These are phyloP conservation scores for Forsythia suspensa DNA, from an alignment of 257 asterid species.

Conservation along the genomic window DNA sequence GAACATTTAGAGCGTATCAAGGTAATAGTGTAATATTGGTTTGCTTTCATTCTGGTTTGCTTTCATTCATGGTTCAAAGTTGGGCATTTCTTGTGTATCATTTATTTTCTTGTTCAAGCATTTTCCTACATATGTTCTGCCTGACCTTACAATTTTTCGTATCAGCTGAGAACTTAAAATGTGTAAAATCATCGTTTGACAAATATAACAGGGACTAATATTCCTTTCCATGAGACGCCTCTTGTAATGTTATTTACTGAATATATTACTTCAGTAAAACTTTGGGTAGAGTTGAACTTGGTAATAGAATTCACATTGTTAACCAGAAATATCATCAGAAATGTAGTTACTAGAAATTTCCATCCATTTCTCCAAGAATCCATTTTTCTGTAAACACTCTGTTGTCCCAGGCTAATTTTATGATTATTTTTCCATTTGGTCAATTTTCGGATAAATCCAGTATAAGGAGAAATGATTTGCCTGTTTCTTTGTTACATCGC, in stretches of 20 bases:
- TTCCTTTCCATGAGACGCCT: not conserved
- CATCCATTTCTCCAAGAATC: not conserved
- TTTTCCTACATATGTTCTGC: not conserved
- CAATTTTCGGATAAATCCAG: not conserved
- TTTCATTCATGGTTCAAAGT: not conserved
- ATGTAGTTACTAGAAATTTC: not conserved
- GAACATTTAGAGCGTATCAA: slow-evolving; percentile 78
- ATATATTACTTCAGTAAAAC: not conserved
- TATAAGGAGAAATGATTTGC: not conserved
- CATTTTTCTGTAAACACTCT: too few species aligned
- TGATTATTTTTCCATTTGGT: too few species aligned
- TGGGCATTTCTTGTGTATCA: not conserved
- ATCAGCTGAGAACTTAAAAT: too few species aligned
- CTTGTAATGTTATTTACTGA: not conserved
- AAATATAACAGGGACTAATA: too few species aligned
- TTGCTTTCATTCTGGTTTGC: not conserved
- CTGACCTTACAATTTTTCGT: too few species aligned
- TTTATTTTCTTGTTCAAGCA: not conserved
- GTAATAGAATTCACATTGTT: not conserved
- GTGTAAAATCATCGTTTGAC: too few species aligned
- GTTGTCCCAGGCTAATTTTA: too few species aligned
- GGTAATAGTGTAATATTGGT: slow-evolving; percentile 38
- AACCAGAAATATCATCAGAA: not conserved
- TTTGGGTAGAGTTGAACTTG: not conserved
- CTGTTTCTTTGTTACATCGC: not conserved